These are phyloP conservation scores for Paspalum notatum DNA, from an alignment of 176 grass and related monocot species.

Conservation along the genomic window DNA sequence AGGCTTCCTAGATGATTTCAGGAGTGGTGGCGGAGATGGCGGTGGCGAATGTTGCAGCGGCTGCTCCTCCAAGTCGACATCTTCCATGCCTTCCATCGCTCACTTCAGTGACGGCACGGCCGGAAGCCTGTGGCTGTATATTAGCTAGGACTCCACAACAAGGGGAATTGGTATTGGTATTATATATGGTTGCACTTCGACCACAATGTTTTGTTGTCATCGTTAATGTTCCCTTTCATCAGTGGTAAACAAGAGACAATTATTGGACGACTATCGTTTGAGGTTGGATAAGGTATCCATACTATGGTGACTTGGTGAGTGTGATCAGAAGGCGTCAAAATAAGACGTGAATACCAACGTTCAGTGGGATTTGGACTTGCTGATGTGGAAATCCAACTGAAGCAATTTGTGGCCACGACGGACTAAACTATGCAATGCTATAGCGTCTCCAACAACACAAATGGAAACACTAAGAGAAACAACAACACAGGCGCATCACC, in stretches of 20 bases:
- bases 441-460: background rate
- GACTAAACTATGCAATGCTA: background rate
- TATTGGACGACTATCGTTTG: background rate
- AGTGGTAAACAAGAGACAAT: background rate
- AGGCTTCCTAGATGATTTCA: background rate
- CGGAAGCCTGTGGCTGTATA: background rate
- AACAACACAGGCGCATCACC: background rate
- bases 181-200: background rate
- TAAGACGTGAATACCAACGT: constrained; percentile 31
- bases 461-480: background rate
- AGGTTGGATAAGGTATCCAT: background rate
- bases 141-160: background rate
- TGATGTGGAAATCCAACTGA: constrained; percentile 17
- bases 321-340: background rate
- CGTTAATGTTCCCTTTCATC: background rate
- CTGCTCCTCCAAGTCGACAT: constrained; percentile 42
- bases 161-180: background rate
- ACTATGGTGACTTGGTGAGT: background rate
- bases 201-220: constrained; percentile 8
- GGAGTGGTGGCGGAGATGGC: background rate
- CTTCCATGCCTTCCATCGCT: constrained; percentile 24
- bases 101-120: background rate
- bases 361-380: constrained; percentile 16
- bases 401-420: constrained; percentile 4
- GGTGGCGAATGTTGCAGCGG: background rate